Percentiles rank a stretch among this genome's conserved stretches.
These are phyloP conservation scores for sorghum (Sorghum bicolor) DNA, from an alignment of 176 grass and related monocot species.

Conservation along the genomic window DNA sequence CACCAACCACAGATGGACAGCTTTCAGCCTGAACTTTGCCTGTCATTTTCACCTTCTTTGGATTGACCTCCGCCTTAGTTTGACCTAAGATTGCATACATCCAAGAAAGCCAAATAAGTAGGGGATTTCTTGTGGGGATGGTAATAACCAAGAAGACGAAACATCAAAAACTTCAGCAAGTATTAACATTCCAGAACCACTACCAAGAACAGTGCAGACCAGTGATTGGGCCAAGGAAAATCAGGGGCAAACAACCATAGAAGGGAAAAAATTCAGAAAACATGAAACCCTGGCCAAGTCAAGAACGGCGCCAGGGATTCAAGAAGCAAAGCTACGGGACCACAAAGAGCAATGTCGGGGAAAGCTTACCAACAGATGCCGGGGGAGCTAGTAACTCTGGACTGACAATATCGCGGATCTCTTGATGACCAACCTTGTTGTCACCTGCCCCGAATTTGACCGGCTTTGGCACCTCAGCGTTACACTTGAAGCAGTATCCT, in stretches of 20 bases:
- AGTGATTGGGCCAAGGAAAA: not conserved
- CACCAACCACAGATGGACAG: not conserved
- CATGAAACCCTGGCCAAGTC: not conserved
- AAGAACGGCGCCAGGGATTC: slow-evolving; percentile 7
- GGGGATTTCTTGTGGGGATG: too few relatives aligned
- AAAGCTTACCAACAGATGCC: not conserved
- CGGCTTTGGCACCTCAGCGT: not conserved
- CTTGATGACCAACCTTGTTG: not conserved
- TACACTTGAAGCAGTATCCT: slow-evolving; percentile 22
- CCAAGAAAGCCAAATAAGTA: not conserved
- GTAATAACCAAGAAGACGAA: not conserved
- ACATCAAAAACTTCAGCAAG: not conserved
- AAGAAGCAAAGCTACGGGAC: not conserved
- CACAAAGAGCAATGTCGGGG: not conserved
- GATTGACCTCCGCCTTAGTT: not conserved
- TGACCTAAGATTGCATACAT: not conserved
- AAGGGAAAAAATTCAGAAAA: not conserved
- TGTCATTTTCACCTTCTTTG: not conserved
- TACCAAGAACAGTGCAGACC: not conserved
- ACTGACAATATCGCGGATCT: not conserved
- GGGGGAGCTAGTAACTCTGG: too few relatives aligned
- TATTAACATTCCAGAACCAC: not conserved
- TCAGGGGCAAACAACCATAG: not conserved
- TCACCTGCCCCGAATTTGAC: not conserved
- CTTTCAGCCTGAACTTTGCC: not conserved